Base-by-base conservation (phyloP, 2,329 filamentous ascomycete genomes). In the Canariomyces notabilis region DNA sequence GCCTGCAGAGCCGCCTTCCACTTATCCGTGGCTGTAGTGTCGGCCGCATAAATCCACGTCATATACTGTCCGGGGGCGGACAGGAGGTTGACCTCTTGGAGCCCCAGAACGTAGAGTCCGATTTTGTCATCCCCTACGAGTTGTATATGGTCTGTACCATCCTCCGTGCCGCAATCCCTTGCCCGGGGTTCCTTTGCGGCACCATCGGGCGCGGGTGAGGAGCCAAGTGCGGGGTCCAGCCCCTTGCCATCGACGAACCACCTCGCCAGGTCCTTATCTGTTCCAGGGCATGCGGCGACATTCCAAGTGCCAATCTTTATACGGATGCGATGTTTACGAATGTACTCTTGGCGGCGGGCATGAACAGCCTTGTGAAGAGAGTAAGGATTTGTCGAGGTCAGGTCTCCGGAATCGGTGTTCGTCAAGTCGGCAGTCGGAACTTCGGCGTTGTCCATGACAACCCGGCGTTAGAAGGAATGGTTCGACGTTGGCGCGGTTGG, bases 271-370 rank as follows among this genome's bases (percentile, higher is more conserved):
- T 97, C 93, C 56, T 88, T 87, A 64, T 95, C 89, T 0, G 89
- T 89, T 19, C 87, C 89, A 11, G 87, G 81, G 54, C 86, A 83
- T 1, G 85, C 83, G 4, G 89, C 93, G 14, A 95, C 88, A 66
- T 98, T 98, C 93, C 93, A 98, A 0, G 87, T 85, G 34, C 91
- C 93, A 42, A 98, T 77, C 67, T 96, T 96, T 65, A 98, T 79
- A 54, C 83, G 83, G 57, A 95, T 80, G 41, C 77, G 77, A 62
- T 83, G 83, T 35, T 82, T 79, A 31, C 82, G 79, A 20, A 85
- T 84, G 64, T 90, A 98, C 64, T 97, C 90, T 39, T 78, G 70
- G 59, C 83, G 79, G 44, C 93, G 79, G 32, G 85, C 82, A 61
- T 84, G 79, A 32, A 97, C 72, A 22, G 79, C 79, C 51, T 71